Conservation (phyloP, 257 asterid genomes). For the Przewalskia tangutica region DNA sequence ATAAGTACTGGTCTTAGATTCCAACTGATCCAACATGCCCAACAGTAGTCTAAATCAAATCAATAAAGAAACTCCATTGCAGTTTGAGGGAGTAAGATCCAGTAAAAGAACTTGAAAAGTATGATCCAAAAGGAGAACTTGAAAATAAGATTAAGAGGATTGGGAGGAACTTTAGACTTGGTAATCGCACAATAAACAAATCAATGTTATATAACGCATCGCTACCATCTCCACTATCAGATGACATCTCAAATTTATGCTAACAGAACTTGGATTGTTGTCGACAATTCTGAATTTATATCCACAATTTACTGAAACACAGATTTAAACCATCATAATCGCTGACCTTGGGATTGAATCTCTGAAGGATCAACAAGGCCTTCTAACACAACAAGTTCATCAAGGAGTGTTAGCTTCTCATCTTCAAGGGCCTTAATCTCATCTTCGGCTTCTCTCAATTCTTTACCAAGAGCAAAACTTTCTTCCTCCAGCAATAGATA, state of each 20-base stretch:
- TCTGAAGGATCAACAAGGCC: conserved; percentile 73
- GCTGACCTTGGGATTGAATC: conserved; percentile 27
- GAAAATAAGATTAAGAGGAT: neutral
- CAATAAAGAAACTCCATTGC: neutral
- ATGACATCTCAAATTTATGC: neutral
- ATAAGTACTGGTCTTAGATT: neutral
- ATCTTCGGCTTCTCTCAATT: conserved; percentile 53
- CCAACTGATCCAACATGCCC: neutral
- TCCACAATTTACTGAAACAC: neutral
- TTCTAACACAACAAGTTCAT: conserved; percentile 87
- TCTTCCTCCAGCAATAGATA: conserved; percentile 76
- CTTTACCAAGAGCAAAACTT: conserved; percentile 52
- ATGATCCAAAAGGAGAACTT: neutral
- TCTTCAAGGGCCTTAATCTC: conserved; percentile 68
- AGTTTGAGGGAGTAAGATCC: neutral
- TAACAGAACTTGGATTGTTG: neutral
- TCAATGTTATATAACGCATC: neutral
- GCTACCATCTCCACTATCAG: neutral
- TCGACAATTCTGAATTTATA: neutral
- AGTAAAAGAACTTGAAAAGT: neutral
- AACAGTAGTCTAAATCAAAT: too few relatives aligned
- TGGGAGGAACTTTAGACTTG: neutral
- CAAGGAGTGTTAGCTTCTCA: conserved; percentile 65
- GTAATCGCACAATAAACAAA: neutral
- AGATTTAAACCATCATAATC: conserved; percentile 11